These are phyloP conservation scores for Spinacia oleracea DNA, from an alignment of 179 eudicot species.

Conservation along the genomic window DNA sequence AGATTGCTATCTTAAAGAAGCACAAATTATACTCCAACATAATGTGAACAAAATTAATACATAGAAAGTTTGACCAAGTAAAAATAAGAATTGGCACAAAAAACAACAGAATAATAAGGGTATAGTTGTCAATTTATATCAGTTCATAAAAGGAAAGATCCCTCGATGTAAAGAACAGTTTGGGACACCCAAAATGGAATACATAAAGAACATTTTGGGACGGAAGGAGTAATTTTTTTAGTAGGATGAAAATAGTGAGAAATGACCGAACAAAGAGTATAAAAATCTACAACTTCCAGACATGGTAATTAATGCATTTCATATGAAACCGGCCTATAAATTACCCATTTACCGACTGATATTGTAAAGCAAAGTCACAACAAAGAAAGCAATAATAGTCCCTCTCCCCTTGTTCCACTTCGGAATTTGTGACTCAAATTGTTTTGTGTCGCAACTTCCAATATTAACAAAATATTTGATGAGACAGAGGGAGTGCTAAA, in stretches of 20 bases:
- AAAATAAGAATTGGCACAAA: too few relatives aligned
- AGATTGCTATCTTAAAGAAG: too few relatives aligned
- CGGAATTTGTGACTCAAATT: not conserved
- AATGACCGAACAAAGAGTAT: not conserved
- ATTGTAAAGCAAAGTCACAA: not conserved
- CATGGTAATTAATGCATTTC: not conserved
- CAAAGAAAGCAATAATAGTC: not conserved
- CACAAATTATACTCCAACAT: too few relatives aligned
- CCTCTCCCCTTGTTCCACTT: not conserved
- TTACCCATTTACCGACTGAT: not conserved
- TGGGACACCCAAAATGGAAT: too few relatives aligned
- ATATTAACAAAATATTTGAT: not conserved
- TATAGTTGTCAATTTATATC: too few relatives aligned
- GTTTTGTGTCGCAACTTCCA: not conserved
- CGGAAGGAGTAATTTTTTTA: not conserved
- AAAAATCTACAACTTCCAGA: not conserved
- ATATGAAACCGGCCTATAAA: not conserved
- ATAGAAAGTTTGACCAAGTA: too few relatives aligned
- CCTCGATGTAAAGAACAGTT: too few relatives aligned
- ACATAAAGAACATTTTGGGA: too few relatives aligned
- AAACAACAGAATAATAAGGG: too few relatives aligned
- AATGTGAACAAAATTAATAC: too few relatives aligned
- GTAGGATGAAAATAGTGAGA: not conserved
- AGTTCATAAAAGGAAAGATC: too few relatives aligned
- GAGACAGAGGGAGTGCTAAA: not conserved